phyloP scores from a whole-genome alignment of 345 rosid genomes.

The Gossypium sturtianum region DNA sequence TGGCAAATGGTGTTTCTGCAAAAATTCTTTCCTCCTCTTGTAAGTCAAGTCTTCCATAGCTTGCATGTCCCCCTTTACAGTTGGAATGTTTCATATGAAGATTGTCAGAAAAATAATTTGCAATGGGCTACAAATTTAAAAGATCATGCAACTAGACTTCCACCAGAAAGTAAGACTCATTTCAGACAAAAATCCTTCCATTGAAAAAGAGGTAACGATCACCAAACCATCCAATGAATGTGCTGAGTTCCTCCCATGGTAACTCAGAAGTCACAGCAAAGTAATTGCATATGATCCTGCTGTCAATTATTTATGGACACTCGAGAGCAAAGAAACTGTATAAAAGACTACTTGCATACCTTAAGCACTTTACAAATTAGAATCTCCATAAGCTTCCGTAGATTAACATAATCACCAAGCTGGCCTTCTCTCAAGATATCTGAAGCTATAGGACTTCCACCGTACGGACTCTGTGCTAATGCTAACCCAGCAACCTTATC shows the following conservation, averaged over 20 bases:
- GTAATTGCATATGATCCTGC: neutral
- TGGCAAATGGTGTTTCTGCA: conserved; percentile 65
- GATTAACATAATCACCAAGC: conserved; percentile 83
- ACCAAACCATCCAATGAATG: neutral
- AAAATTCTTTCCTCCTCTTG: conserved; percentile 72
- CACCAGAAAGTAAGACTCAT: neutral
- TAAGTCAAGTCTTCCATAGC: conserved; percentile 94
- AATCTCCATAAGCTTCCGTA: conserved; percentile 83
- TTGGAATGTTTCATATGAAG: neutral
- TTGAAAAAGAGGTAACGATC: neutral
- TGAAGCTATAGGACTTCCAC: conserved; percentile 91
- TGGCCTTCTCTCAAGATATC: conserved; percentile 94
- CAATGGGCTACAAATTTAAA: neutral
- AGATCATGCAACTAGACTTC: neutral
- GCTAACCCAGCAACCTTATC: conserved; percentile 93
- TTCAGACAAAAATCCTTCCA: neutral
- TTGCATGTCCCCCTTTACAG: conserved; percentile 77
- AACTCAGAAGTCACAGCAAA: conserved; percentile 2
- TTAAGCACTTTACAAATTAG: conserved; percentile 84
- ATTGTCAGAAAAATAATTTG: neutral
- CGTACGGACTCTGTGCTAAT: conserved; percentile 90
- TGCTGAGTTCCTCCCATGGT: neutral
- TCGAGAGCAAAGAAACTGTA: neutral
- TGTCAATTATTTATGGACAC: neutral
- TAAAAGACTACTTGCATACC: conserved; percentile 34